Conservation (phyloP, 1,139 yeast species). For the Schizosaccharomyces versatilis region DNA sequence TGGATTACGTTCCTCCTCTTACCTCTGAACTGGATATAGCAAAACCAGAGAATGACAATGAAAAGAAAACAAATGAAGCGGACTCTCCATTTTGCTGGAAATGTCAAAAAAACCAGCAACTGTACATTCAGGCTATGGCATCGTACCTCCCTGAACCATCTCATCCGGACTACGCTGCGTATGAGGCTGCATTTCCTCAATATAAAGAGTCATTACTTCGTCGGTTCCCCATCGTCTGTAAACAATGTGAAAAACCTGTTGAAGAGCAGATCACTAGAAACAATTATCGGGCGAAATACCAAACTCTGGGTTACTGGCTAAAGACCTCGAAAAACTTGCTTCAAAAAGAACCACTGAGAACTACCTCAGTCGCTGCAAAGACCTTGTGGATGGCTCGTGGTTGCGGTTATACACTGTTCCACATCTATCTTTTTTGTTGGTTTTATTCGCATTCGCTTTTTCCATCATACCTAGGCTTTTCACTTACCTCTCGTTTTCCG, state of each 20-base stretch:
- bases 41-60: slow-evolving; percentile 1
- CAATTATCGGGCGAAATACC: slow-evolving; percentile 13
- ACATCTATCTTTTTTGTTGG: background rate
- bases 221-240: slow-evolving; percentile 12
- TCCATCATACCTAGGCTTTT: background rate
- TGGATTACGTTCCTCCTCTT: background rate
- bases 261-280: slow-evolving; percentile 10
- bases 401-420: background rate
- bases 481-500: background rate
- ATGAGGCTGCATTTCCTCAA: slow-evolving; percentile 10
- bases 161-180: slow-evolving; percentile 11
- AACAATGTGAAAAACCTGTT: slow-evolving; percentile 10
- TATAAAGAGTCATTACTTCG: slow-evolving; percentile 11
- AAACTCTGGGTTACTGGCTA: slow-evolving; percentile 12
- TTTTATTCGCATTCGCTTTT: background rate
- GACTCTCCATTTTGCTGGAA: slow-evolving; percentile 12
- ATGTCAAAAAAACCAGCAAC: slow-evolving; percentile 12
- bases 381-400: background rate
- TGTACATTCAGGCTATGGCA: slow-evolving; percentile 12
- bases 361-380: background rate
- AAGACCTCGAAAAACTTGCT: slow-evolving; percentile 3
- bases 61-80: background rate
- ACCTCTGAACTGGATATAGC: background rate
- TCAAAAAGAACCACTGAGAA: background rate
- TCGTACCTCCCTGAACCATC: slow-evolving; percentile 11